Percentiles rank a stretch among this genome's conserved stretches.
phyloP scores from a whole-genome alignment of 345 rosid genomes.

The Excoecaria agallocha region DNA sequence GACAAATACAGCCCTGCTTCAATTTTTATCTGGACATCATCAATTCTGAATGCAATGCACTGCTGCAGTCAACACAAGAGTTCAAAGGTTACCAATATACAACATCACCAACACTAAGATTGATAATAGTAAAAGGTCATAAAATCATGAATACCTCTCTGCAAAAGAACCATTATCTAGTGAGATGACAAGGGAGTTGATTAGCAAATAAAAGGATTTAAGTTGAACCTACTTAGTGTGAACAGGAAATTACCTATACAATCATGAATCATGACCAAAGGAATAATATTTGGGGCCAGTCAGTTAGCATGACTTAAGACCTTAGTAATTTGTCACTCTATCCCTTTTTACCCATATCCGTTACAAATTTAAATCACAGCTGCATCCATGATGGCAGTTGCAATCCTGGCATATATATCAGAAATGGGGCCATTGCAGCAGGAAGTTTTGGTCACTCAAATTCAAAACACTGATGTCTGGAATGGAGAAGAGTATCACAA shows the following conservation, averaged over 20 bases:
- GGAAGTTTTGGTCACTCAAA: too few relatives aligned
- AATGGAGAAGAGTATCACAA: too few relatives aligned
- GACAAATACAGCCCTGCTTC: slow-evolving; percentile 38
- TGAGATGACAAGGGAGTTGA: background rate
- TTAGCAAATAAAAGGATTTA: background rate
- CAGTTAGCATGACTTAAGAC: background rate
- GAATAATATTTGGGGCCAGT: background rate
- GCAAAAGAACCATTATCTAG: slow-evolving; percentile 9
- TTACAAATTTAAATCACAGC: background rate
- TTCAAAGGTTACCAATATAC: slow-evolving; percentile 17
- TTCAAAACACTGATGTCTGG: too few relatives aligned
- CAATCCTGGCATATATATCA: background rate
- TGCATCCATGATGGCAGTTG: background rate
- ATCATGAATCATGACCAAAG: background rate
- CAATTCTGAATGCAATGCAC: slow-evolving; percentile 53
- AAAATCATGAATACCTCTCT: background rate
- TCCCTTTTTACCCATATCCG: background rate
- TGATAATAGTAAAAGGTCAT: background rate
- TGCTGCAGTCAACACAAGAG: slow-evolving; percentile 47
- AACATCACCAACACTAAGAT: background rate
- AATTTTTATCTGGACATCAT: slow-evolving; percentile 39
- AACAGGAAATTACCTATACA: background rate
- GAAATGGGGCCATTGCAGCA: background rate
- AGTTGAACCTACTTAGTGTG: background rate
- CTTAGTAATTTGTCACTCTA: background rate